Conservation (phyloP, 768 basidiomycete species). For the Lactarius deliciosus region DNA sequence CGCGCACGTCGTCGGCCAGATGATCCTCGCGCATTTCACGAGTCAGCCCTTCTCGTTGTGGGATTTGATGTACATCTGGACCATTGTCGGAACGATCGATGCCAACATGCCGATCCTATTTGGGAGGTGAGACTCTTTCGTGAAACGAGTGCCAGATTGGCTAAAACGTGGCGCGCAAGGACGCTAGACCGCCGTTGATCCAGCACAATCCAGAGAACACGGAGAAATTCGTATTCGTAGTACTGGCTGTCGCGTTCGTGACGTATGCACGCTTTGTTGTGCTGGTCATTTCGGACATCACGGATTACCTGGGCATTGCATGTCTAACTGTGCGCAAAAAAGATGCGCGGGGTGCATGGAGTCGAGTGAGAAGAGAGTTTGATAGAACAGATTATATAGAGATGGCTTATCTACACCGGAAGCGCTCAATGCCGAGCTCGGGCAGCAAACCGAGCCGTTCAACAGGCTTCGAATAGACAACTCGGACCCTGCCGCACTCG, state of each 20-base stretch:
- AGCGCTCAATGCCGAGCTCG: conserved; percentile 54
- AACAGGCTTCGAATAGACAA: conserved; percentile 60
- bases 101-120: conserved; percentile 73
- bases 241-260: conserved; percentile 64
- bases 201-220: conserved; percentile 65
- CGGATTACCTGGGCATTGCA: conserved; percentile 88
- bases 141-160: not conserved
- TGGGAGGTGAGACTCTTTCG: conserved; percentile 50
- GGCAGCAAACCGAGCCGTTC: conserved; percentile 53
- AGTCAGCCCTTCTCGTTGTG: conserved; percentile 79
- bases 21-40: conserved; percentile 94
- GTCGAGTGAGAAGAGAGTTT: conserved; percentile 24
- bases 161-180: not conserved
- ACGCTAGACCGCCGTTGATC: conserved; percentile 61
- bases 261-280: conserved; percentile 77
- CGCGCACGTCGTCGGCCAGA: conserved; percentile 84
- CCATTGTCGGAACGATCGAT: conserved; percentile 72
- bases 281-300: conserved; percentile 85
- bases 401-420: conserved; percentile 31
- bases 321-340: conserved; percentile 92
- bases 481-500: conserved; percentile 49
- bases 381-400: conserved; percentile 1
- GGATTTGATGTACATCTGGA: conserved; percentile 88
- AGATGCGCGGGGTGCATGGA: conserved; percentile 68
- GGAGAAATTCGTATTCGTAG: conserved; percentile 69